Percentiles rank a stretch among this genome's conserved stretches.
These are phyloP conservation scores for Arthrobotrys pseudoclavata DNA, from an alignment of 2,329 filamentous ascomycete genomes.

Conservation along the genomic window DNA sequence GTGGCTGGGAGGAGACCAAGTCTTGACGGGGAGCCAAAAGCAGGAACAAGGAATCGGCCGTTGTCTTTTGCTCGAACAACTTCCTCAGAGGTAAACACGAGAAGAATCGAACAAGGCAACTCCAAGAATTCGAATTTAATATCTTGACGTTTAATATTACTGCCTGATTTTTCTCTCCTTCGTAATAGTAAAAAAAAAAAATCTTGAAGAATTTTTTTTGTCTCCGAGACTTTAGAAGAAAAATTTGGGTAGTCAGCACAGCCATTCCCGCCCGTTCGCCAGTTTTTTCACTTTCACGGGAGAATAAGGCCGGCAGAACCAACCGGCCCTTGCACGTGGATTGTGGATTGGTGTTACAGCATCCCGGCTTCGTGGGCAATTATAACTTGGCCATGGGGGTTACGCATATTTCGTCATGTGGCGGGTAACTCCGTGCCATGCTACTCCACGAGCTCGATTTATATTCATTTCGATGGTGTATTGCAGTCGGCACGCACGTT, in stretches of 20 bases:
- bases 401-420: background rate
- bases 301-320: background rate
- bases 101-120: background rate
- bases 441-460: no score
- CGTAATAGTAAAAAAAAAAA: background rate
- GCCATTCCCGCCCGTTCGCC: background rate
- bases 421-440: background rate
- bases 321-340: slow-evolving; percentile 5
- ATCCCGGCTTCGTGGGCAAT: background rate
- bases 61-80: no score
- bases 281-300: background rate
- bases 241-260: background rate
- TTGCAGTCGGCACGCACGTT: no score
- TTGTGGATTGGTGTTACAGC: slow-evolving; percentile 2
- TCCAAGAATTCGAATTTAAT: background rate
- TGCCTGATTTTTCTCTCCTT: background rate
- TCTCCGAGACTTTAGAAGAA: background rate
- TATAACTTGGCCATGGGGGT: background rate
- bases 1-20: slow-evolving; percentile 29
- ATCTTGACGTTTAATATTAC: background rate
- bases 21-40: background rate
- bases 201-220: background rate
- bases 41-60: no score
- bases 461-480: no score
- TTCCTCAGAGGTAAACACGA: no score